Base-by-base conservation (phyloP, 768 basidiomycete genomes). In the Mycena olivaceomarginata region DNA sequence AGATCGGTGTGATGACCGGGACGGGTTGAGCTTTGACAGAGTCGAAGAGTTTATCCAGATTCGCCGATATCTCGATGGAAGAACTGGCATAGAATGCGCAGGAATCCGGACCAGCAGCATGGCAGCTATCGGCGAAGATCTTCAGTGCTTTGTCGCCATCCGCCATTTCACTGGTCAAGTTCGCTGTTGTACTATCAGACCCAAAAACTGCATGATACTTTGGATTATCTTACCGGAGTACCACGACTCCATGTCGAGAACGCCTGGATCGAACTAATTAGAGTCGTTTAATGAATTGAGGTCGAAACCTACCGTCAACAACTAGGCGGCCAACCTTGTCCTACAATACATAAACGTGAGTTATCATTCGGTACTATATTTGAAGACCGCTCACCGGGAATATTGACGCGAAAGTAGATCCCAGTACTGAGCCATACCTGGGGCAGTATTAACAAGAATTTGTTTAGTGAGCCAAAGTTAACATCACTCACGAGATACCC, bases 81-180 rank as follows among this genome's bases (percentile, higher is more conserved):
- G 82, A 45, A 12, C 81, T 68, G 4, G 80, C 82, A 60, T 80
- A 79, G 64, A 84, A 80, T n/a, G 82, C 72, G 46, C 82, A 83
- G n/a, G 51, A 40, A 8, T 67, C 20, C 5, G 79, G 78, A 11
- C 82, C 82, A n/a, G 82, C 81, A 39, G 56, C 63, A 31, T n/a
- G 15, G 72, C 82, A 83, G 16, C 70, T 67, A 37, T 71, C 59
- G 70, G 80, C 81, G 76, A 83, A 82, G 5, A 40, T 40, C 56
- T 83, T 70, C 18, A 83, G 41, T 18, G 72, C 74, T n/a, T 70
- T 72, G 59, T 82, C 76, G 43, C 79, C 76, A 51, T 82, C 79
- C 13, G 67, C 39, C 16, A 83, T 59, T 77, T 76, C 74, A 63
- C 79, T 82, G 11, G 64, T 63, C 76, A 74, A 78, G 31, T 68